A percentile compares a stretch with the other conserved stretches of the same genome.
Conservation (phyloP, 1,284 basidiomycete genomes). For the Marasmius sp. region DNA sequence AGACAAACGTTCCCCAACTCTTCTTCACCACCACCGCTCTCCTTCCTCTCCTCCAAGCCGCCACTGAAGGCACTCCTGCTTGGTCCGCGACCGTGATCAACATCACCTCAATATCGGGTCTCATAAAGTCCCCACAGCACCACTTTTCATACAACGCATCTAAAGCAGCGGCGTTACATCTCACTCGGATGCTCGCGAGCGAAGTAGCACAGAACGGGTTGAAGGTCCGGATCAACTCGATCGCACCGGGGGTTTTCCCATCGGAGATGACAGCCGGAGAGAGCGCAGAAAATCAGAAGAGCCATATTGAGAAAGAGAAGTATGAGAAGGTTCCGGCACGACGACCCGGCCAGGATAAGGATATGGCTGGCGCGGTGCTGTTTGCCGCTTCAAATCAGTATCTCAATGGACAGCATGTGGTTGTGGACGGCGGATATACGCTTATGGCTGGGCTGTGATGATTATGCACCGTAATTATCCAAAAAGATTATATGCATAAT, state of each 20-base stretch:
- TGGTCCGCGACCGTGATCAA: constrained; percentile 15
- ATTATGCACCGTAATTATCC: too few relatives aligned
- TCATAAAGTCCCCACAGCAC: constrained; percentile 22
- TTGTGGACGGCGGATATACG: constrained; percentile 28
- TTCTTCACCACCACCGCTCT: constrained; percentile 32
- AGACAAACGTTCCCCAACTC: constrained; percentile 21
- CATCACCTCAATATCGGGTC: constrained; percentile 18
- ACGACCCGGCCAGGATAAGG: constrained; percentile 17
- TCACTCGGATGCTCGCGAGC: constrained; percentile 28
- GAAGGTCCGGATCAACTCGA: constrained; percentile 28
- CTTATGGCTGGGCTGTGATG: neutral
- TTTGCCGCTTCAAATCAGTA: constrained; percentile 20
- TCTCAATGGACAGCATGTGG: constrained; percentile 25
- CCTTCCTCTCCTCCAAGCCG: constrained; percentile 26
- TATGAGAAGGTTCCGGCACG: constrained; percentile 1
- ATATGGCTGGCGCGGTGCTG: constrained; percentile 15
- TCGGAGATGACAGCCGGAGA: constrained; percentile 24
- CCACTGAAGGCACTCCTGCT: neutral
- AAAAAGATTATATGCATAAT: too few relatives aligned
- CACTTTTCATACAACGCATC: constrained; percentile 28
- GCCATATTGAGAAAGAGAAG: neutral
- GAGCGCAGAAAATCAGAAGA: constrained; percentile 7
- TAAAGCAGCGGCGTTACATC: constrained; percentile 28
- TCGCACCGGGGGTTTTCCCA: constrained; percentile 31
- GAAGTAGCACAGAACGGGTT: constrained; percentile 34